phyloP scores from a whole-genome alignment of 164 flowering plant genomes.

The Vitis riparia region DNA sequence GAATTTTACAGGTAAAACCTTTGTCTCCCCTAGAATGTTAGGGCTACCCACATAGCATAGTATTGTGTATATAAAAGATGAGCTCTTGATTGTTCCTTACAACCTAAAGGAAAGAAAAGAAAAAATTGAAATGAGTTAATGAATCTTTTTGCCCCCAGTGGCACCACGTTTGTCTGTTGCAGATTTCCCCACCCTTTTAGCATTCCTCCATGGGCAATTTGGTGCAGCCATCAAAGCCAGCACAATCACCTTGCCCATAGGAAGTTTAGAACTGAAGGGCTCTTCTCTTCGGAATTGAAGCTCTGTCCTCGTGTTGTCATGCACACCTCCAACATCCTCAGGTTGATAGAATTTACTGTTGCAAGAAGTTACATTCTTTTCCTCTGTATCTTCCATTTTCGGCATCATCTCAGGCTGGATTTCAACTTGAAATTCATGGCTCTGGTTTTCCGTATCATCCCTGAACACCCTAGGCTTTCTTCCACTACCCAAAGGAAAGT shows the following conservation, averaged over 20 bases:
- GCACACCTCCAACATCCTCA: background rate
- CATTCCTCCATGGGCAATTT: background rate
- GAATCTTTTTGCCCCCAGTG: background rate
- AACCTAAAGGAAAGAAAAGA: no score
- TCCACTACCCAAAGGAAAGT: constrained; percentile 7
- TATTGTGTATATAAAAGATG: no score
- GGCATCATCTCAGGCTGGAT: no score
- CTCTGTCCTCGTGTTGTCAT: background rate
- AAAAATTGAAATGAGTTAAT: background rate
- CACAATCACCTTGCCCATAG: background rate
- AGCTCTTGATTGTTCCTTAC: no score
- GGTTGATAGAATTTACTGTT: background rate
- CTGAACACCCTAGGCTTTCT: background rate
- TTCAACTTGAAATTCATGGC: background rate
- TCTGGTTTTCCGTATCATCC: no score
- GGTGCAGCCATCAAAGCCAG: constrained; percentile 1
- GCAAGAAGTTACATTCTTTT: no score
- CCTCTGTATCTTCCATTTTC: no score
- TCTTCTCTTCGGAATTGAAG: no score
- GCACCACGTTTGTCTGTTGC: background rate
- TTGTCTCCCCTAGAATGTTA: background rate
- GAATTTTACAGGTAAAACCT: constrained; percentile 72
- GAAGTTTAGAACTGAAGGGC: background rate
- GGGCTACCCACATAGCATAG: no score
- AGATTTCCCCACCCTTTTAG: background rate